Base-by-base conservation (phyloP, 345 rosid species). In the Syzygium jambos region DNA sequence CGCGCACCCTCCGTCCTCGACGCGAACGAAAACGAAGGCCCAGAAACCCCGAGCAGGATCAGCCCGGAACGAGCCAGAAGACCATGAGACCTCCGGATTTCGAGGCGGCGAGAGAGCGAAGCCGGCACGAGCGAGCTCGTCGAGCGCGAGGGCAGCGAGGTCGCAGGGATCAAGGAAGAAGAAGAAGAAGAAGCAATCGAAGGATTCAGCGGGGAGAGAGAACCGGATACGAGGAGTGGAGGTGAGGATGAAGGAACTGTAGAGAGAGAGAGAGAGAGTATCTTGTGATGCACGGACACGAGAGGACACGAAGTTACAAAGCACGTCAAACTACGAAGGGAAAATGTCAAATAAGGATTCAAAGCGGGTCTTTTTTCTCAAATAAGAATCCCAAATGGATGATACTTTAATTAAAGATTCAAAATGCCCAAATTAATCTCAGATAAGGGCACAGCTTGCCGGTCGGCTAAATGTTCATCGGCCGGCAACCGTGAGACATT, bases 181-280 rank as follows among this genome's bases (percentile, higher is more conserved):
- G 80, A 2, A 38, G 86, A 84, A 56, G 54, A 52, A 52, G 59
- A 52, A 34, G 11, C 2, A 30, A 29, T 8, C 61, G 52, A 29
- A 7, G 78, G 0, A 2, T 0, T 2, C 23, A 5, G 34, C 34
- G 34, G 29, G 22, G 63, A 86, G 85, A 89, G 91, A 57, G 63
- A 90, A 93, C 88, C 85, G 12, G 93, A 87, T 88, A 43, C 93
- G 85, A 89, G 84, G 78, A 86, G 90, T 92, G 68, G 77, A 85
- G 65, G 54, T 30, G 54, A 83, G 89, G 88, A 22, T 12, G 85
- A 87, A 61, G 87, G 82, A 78, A 87, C 57, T 73, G 87, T 52
- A 46, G 85, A 29, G 65, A 85, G 85, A 29, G 59, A 29, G 59
- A 41, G 77, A 2, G 73, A 84, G 86, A 29, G 30, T 68, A 34